phyloP scores from a whole-genome alignment of 345 rosid species.

The Brassica juncea region DNA sequence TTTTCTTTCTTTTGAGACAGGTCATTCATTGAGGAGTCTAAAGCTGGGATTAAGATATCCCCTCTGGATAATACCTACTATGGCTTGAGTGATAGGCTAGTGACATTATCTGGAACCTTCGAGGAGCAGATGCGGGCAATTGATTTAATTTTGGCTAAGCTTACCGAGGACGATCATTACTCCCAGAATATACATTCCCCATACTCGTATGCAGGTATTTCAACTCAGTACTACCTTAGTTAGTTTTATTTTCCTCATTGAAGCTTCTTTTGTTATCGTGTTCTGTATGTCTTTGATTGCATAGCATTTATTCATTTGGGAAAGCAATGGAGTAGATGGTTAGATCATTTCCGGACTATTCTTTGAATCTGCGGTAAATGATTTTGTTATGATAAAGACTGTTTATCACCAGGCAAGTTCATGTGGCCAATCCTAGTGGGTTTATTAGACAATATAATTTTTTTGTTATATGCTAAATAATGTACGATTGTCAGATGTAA shows the following conservation, averaged over 20 bases:
- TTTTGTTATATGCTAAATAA: too few relatives aligned
- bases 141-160: constrained; percentile 82
- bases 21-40: constrained; percentile 96
- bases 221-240: constrained; percentile 28
- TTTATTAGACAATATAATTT: neutral
- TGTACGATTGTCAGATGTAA: constrained; percentile 13
- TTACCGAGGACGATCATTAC: constrained; percentile 85
- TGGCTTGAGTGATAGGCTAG: constrained; percentile 93
- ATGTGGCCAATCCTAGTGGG: neutral
- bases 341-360: constrained; percentile 8
- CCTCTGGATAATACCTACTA: constrained; percentile 82
- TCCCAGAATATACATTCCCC: constrained; percentile 78
- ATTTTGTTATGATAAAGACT: constrained; percentile 3
- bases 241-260: constrained; percentile 11
- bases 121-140: constrained; percentile 93
- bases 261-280: constrained; percentile 16
- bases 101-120: constrained; percentile 79
- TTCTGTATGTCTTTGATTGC: constrained; percentile 26
- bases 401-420: constrained; percentile 8
- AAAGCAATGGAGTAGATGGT: constrained; percentile 7
- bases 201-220: constrained; percentile 86
- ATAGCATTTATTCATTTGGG: constrained; percentile 5
- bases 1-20: constrained; percentile 44
- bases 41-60: constrained; percentile 93
- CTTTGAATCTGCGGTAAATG: neutral